These are phyloP conservation scores for Oryza rufipogon DNA, from an alignment of 176 grass and related monocot species.

Conservation along the genomic window DNA sequence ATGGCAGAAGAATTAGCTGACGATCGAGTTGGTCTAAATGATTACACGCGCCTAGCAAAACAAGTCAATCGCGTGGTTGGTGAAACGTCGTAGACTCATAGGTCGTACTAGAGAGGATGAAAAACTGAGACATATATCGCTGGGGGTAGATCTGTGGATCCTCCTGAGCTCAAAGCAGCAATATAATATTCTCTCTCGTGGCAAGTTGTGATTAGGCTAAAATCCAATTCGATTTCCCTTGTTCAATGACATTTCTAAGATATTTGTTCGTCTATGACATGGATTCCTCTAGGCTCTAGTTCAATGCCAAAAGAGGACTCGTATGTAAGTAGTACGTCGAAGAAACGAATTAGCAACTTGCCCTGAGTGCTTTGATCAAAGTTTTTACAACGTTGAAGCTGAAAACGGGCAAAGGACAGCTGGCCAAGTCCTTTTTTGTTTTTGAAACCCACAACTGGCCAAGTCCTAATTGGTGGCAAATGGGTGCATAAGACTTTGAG, in stretches of 20 bases:
- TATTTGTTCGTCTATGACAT: background rate
- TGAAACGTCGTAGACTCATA: conserved; percentile 14
- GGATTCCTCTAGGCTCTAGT: background rate
- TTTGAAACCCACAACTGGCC: background rate
- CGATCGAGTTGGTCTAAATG: background rate
- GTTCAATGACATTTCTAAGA: background rate
- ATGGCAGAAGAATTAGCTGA: background rate
- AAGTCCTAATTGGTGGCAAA: conserved; percentile 20
- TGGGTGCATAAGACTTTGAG: background rate
- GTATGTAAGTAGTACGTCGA: background rate
- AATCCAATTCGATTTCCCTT: background rate
- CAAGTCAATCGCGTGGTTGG: conserved; percentile 4
- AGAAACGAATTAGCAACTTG: background rate
- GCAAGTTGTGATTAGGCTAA: background rate
- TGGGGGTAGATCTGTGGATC: background rate
- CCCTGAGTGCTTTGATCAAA: background rate
- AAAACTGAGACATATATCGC: background rate
- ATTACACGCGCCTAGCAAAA: background rate
- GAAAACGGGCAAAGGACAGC: background rate
- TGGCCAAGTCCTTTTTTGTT: background rate
- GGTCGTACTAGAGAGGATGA: background rate
- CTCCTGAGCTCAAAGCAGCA: background rate
- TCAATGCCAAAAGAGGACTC: background rate
- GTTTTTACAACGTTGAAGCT: background rate
- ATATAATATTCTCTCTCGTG: background rate